Base-by-base conservation (phyloP, 2,329 filamentous ascomycete species). In the Fonsecaea pugnacius region DNA sequence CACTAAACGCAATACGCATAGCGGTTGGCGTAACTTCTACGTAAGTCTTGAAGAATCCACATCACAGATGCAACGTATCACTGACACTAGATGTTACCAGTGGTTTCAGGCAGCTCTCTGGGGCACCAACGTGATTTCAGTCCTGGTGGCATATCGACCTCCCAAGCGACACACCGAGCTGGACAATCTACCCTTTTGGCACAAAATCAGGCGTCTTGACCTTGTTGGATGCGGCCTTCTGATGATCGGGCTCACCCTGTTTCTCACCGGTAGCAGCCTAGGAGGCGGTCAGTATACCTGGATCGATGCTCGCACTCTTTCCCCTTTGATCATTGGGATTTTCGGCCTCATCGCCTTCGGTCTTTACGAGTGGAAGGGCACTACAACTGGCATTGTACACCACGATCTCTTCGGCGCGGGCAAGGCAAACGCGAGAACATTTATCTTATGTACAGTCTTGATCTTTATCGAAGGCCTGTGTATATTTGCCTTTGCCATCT, bases 311-410 rank as follows among this genome's bases (percentile, higher is more conserved):
- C 54, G 43, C 8, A 40, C 53, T 3, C 46, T 67, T 16, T 24
- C 55, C 1, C 62, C 65, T 1, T 9, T 67, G 14, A 50, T 62
- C 18, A 54, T 52, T 36, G 65, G 65, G 10, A 48, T 59, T 21
- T 43, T 60, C 16, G 9, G 35, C 2, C 58, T 67, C 4, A 18
- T 57, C 21, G 53, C 30, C 4, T 67, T 67, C 27, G 52, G 33
- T n/a, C 3, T 59, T 2, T 67, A 62, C 50, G 65, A 67, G 30
- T 68, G 63, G 66, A 57, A 58, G 12, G 63, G 55, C 5, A 68
- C 66, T 6, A 64, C 58, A 12, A 58, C 56, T 10, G 66, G 66
- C 6, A 64, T 68, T 27, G 40, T 68, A 4, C 21, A 61, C 48
- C 66, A 68, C 27, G 66, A 65, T n/a, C 55, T 58, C 14, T 58